Base-by-base conservation (phyloP, 345 rosid genomes). In the Litchi chinensis region DNA sequence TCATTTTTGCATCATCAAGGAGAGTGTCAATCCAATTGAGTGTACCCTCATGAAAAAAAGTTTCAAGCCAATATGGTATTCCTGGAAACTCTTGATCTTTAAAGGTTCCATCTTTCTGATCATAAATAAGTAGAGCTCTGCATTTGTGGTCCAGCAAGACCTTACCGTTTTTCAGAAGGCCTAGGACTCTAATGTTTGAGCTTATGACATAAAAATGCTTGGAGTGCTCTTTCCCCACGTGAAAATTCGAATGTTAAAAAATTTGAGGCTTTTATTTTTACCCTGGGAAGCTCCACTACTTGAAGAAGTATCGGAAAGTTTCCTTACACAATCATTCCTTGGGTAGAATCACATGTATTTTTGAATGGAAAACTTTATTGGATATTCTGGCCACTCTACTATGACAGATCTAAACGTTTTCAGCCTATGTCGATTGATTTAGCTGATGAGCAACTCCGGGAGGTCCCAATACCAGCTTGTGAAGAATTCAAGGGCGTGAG, bases 141-240 rank as follows among this genome's bases (percentile, higher is more conserved):
- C 86, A 83, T 85, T 85, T 92, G 50, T 91, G 90, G 89, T 92
- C 94, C 90, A 94, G 68, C 90, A 94, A 78, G 32, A 94, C 76
- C 79, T 91, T 90, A 10, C 97, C 95, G 46, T 87, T 87, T 78
- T 91, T 88, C 81, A 90, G 60, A 16, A 83, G 70, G 79, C 93
- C 85, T 9, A 94, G 62, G 76, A 89, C 90, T 41, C 95, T 60
- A 70, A 85, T 84, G 71, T 77, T 5, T 5, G 24, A 13, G 41
- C 3, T 44, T 15, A n/a, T n/a, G n/a, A 59, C 64, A 21, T 21
- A 21, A 59, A 21, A 78, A 80, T 21, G 37, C 70, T 18, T 79
- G 39, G 43, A 65, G 54, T 24, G 48, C 10, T 48, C 67, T 44
- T 22, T 68, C 39, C 68, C 37, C 6, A 1, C 21, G 9, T 13